Evolutionary conservation across 805 yeast species (phyloP), one percentile per base, ranked within the genome.

Genomic region (Yamadazyma paraphyllophila): DNA sequence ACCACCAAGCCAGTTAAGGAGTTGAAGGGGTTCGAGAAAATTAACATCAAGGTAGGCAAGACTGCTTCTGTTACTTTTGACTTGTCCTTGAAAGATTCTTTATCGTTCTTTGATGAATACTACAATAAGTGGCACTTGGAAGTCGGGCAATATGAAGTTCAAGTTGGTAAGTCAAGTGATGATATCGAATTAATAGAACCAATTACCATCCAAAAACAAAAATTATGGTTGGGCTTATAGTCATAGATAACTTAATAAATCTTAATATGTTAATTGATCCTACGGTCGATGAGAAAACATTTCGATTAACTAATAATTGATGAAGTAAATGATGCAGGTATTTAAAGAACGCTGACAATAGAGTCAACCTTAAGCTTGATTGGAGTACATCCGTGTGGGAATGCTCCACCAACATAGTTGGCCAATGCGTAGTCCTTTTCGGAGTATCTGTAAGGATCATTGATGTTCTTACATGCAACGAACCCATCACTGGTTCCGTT

Each of bases 21-120:
- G 45, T 57, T 65, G 43, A 60, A 59, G 45, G 68, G 62, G 24
- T 63, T 57, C 42, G 66, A 55, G 37, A 65, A 65, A 51, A 62
- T 60, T 11, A 14, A 27, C 13, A 52, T 65, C 40, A 48, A 49
- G 31, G 47, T 57, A 1, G 60, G 60, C 3, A 45, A 53, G 37
- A 20, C 43, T 24, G 48, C 46, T 25, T 25, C 39, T 5, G 61
- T 59, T 11, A 30, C 42, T 3, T 43, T 62, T 24, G 44, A 47
- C 15, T 48, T 62, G 29, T 50, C 58, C 1, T 42, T 57, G 36
- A 61, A 59, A 37, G 66, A 65, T 29, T 56, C 63, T 12, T 51
- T 60, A 6, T 63, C 67, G 1, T 65, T 53, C 54, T 65, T 54
- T 49, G 66, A 65, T 48, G 60, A 56, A 39, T 62, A 63, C 51